Base-by-base conservation (phyloP, 1,284 basidiomycete genomes). In the Cryptococcus sp. region DNA sequence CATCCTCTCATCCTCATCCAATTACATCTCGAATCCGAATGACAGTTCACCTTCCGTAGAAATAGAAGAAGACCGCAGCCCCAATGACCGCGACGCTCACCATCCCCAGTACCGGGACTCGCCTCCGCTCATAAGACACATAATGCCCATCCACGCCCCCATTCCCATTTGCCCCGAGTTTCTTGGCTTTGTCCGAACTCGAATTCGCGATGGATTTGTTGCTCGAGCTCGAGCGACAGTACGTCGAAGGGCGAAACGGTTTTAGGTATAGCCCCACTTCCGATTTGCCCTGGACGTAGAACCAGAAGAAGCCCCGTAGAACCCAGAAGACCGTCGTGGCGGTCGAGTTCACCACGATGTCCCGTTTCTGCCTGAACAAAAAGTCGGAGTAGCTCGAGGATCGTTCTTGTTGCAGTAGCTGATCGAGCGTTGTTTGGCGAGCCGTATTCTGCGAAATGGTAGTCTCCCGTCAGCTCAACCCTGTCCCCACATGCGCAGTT, bases 341-440 rank as follows among this genome's bases (percentile, higher is more conserved):
- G 3, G 47, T 27, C 5, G 23, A 22, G 27, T 62, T 56, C 38
- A 58, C 46, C 7, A 55, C 23, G n/a, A 41, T 27, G 46, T 62
- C 61, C n/a, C 60, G 52, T 13, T 22, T 43, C 3, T 50, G 30
- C 30, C 13, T 35, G 30, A 35, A 35, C 20, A 43, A 30, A 35
- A 52, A 7, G 47, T 54, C 46, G 16, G 47, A 8, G 23, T 49
- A 40, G 25, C 52, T 30, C 4, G 38, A 43, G 1, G 57, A 54
- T 16, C 35, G n/a, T 23, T 62, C 61, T 22, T 50, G 54, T 10
- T 35, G 27, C 17, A 47, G 20, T 4, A 62, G 42, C 17, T 47
- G 54, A 27, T 62, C 61, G n/a, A 62, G 52, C 30, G 53, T 43
- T 3, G 46, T 52, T 47, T 47, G 22, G 40, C 38, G 6, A 40